Evolutionary conservation across 306 rosid genomes (phyloP).

Genomic region (Cicer cuneatum): DNA sequence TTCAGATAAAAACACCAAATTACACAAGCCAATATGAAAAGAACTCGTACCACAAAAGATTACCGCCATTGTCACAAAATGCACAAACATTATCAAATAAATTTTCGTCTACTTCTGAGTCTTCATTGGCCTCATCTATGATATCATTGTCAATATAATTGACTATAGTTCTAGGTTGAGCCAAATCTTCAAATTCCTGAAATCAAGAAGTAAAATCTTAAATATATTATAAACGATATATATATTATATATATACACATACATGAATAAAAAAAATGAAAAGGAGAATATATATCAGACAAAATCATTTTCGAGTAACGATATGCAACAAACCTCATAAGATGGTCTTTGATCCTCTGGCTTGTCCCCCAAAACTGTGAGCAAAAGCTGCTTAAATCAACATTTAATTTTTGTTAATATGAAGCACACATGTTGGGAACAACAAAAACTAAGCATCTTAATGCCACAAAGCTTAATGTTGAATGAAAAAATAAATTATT

Average conservation of each 20-base stretch:
- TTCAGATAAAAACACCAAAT: constrained; percentile 10
- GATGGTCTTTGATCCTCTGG: constrained; percentile 44
- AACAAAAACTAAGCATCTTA: constrained; percentile 25
- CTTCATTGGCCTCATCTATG: constrained; percentile 52
- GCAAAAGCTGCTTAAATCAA: constrained; percentile 68
- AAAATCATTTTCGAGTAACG: background rate
- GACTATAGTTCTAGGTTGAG: constrained; percentile 57
- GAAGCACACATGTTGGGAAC: constrained; percentile 27
- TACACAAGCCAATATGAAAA: constrained; percentile 20
- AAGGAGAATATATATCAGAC: constrained; percentile 6
- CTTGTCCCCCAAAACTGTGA: constrained; percentile 55
- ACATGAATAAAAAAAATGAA: constrained; percentile 5
- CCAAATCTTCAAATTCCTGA: constrained; percentile 59
- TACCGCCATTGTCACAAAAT: constrained; percentile 90
- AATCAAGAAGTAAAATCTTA: constrained; percentile 38
- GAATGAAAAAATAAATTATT: background rate
- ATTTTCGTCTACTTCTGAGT: constrained; percentile 56
- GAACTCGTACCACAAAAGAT: constrained; percentile 62
- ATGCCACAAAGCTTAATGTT: background rate
- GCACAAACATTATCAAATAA: constrained; percentile 77
- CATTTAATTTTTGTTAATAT: constrained; percentile 44
- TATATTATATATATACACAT: background rate
- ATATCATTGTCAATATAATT: constrained; percentile 54
- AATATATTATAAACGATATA: constrained; percentile 27
- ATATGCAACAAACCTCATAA: constrained; percentile 61